These are phyloP conservation scores for Aspergillus fijiensis DNA, from an alignment of 2,329 filamentous ascomycete species.

Conservation along the genomic window DNA sequence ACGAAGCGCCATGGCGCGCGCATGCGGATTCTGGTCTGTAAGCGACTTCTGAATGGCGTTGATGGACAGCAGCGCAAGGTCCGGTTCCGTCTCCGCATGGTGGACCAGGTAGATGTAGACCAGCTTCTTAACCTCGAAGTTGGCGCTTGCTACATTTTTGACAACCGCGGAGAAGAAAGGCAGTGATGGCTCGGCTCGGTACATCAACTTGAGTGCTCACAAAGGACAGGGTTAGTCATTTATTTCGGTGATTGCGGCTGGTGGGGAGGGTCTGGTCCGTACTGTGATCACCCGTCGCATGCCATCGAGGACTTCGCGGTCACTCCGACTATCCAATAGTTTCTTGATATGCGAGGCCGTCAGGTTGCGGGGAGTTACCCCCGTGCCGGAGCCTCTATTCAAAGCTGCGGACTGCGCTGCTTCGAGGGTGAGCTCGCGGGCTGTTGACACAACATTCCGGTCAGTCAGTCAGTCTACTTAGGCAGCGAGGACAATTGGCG, in stretches of 20 bases:
- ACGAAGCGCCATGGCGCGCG: slow-evolving; percentile 85
- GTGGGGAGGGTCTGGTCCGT: slow-evolving; percentile 28
- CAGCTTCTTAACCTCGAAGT: slow-evolving; percentile 93
- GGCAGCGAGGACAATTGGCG: slow-evolving; percentile 3
- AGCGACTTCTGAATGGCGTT: slow-evolving; percentile 99
- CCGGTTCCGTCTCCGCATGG: slow-evolving; percentile 93
- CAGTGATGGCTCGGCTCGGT: slow-evolving; percentile 80
- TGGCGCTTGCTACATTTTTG: slow-evolving; percentile 94
- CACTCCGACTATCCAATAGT: slow-evolving; percentile 87
- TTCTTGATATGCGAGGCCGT: slow-evolving; percentile 88
- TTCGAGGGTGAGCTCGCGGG: slow-evolving; percentile 95
- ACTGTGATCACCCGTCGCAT: slow-evolving; percentile 85
- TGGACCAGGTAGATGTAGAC: slow-evolving; percentile 98
- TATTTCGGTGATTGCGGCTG: slow-evolving; percentile 17
- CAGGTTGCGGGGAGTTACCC: slow-evolving; percentile 63
- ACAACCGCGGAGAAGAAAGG: slow-evolving; percentile 97
- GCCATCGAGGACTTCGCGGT: slow-evolving; percentile 89
- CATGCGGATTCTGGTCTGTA: slow-evolving; percentile 85
- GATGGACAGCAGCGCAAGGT: slow-evolving; percentile 92
- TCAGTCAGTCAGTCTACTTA: slow-evolving; percentile 21
- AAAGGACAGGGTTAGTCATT: background rate
- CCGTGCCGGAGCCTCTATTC: slow-evolving; percentile 51
- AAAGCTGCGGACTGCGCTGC: slow-evolving; percentile 82
- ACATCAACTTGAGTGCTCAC: slow-evolving; percentile 73
- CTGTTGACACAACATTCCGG: slow-evolving; percentile 49